Evolutionary conservation across 345 rosid species (phyloP).

Genomic region (Euphorbia tirucalli): DNA sequence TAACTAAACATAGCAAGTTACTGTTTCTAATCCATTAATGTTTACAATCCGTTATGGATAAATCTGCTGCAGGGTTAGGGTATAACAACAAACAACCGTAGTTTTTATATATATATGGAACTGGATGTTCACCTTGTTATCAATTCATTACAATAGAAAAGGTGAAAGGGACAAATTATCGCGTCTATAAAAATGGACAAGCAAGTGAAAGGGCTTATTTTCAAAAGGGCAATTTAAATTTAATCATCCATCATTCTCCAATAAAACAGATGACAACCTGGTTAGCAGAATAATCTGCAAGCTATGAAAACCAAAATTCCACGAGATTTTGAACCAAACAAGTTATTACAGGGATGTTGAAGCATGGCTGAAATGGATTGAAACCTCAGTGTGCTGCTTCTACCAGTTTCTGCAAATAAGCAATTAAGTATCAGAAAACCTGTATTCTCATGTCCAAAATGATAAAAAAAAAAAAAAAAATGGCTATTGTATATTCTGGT

Average conservation of each 20-base stretch:
- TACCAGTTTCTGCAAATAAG: conserved; percentile 34
- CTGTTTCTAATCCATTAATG: not conserved
- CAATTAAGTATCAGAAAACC: conserved; percentile 18
- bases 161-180: conserved; percentile 2
- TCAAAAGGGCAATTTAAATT: conserved; percentile 11
- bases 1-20: not conserved
- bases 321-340: conserved; percentile 14
- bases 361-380: conserved; percentile 7
- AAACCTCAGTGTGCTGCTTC: conserved; percentile 44
- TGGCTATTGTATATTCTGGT: not conserved
- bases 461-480: not conserved
- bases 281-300: conserved; percentile 22
- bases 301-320: conserved; percentile 12
- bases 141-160: conserved; percentile 15
- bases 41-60: not conserved
- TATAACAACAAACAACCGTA: not conserved
- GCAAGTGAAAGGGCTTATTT: conserved; percentile 12
- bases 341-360: conserved; percentile 26
- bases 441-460: not conserved
- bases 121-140: not conserved
- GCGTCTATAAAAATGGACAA: not conserved
- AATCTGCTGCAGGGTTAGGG: not conserved
- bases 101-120: not conserved
- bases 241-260: conserved; percentile 16
- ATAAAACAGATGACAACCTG: conserved; percentile 13